Evolutionary conservation across 1,139 yeast species (phyloP).

Genomic region (Arxiozyma slooffiae): DNA sequence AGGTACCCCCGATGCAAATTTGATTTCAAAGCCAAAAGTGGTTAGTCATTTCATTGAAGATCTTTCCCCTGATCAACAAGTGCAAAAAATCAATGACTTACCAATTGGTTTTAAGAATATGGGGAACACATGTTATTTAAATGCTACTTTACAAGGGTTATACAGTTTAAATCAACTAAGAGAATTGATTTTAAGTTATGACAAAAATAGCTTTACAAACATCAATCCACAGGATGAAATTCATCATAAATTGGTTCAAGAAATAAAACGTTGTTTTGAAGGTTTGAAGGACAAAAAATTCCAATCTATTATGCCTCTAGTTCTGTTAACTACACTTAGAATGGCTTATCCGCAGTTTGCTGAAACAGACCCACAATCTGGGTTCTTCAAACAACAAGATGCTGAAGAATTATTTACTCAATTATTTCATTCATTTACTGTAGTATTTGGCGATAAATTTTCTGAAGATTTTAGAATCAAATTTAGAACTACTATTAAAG

Average conservation of each 20-base stretch:
- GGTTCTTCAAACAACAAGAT: conserved; percentile 86
- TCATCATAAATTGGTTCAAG: conserved; percentile 32
- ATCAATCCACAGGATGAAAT: conserved; percentile 27
- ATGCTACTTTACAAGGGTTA: conserved; percentile 77
- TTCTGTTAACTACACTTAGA: conserved; percentile 56
- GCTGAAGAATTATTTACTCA: conserved; percentile 95
- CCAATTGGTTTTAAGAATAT: conserved; percentile 82
- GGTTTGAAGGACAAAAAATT: conserved; percentile 37
- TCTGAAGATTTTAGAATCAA: conserved; percentile 56
- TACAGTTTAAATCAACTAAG: conserved; percentile 41
- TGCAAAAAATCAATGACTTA: conserved; percentile 36
- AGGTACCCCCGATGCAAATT: conserved; percentile 73
- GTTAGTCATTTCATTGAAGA: conserved; percentile 63
- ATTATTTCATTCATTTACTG: conserved; percentile 46
- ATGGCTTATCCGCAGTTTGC: conserved; percentile 78
- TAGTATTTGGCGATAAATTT: conserved; percentile 38
- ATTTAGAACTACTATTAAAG: conserved; percentile 52
- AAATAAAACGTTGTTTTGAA: conserved; percentile 33
- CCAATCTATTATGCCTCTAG: conserved; percentile 47
- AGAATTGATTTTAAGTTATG: conserved; percentile 22
- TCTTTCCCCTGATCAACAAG: conserved; percentile 35
- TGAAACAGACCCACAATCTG: conserved; percentile 54
- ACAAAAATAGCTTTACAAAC: conserved; percentile 10
- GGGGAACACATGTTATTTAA: conserved; percentile 93
- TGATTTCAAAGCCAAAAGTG: conserved; percentile 50